phyloP scores from a whole-genome alignment of 2,329 filamentous ascomycete genomes.

The Chalaropsis thielavioides region DNA sequence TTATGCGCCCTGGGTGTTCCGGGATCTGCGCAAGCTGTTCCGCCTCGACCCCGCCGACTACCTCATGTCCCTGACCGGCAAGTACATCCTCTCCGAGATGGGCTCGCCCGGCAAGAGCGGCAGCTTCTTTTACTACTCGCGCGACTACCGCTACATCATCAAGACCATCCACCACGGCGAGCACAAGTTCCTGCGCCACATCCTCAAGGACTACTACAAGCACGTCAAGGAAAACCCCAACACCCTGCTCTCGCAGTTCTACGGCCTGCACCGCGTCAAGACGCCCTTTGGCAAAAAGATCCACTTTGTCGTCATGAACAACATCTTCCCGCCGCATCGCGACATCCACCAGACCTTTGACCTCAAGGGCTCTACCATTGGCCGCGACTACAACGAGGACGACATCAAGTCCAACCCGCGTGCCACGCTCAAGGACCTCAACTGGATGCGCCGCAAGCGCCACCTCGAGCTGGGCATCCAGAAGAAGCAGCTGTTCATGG shows the following conservation, averaged over 20 bases:
- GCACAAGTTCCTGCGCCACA: constrained; percentile 72
- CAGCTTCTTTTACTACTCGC: constrained; percentile 98
- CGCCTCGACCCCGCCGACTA: constrained; percentile 92
- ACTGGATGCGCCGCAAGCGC: constrained; percentile 79
- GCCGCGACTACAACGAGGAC: constrained; percentile 80
- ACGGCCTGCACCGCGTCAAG: constrained; percentile 92
- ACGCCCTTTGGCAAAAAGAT: constrained; percentile 97
- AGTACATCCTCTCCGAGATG: constrained; percentile 94
- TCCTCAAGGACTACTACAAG: constrained; percentile 80
- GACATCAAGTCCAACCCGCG: constrained; percentile 77
- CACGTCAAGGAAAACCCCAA: constrained; percentile 91
- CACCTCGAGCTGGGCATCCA: constrained; percentile 76
- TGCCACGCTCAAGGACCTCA: constrained; percentile 89
- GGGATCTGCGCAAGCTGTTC: constrained; percentile 75
- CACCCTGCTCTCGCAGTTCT: constrained; percentile 93
- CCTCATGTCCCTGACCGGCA: constrained; percentile 92
- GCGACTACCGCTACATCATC: constrained; percentile 99
- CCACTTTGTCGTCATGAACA: constrained; percentile 99
- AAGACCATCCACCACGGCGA: constrained; percentile 97
- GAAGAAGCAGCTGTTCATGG: constrained; percentile 77
- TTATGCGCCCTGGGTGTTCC: constrained; percentile 99
- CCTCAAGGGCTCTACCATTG: constrained; percentile 89
- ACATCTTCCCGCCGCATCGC: constrained; percentile 89
- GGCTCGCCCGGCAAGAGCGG: constrained; percentile 96
- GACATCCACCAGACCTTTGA: constrained; percentile 97